phyloP scores from a whole-genome alignment of 257 asterid genomes.

The Linaria vulgaris region DNA sequence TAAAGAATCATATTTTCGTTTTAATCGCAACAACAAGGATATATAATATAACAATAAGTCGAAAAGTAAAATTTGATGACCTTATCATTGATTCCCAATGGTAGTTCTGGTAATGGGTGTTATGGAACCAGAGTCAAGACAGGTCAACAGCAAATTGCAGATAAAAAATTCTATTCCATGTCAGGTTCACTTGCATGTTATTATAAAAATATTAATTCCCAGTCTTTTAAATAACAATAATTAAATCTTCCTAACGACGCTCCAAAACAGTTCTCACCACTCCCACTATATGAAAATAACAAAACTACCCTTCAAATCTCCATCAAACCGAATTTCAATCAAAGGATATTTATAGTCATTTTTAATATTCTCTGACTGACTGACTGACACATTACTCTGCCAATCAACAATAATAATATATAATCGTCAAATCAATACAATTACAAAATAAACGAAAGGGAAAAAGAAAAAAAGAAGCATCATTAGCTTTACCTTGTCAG shows the following conservation, averaged over 20 bases:
- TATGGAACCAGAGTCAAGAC: background rate
- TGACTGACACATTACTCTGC: background rate
- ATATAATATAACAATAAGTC: too few relatives aligned
- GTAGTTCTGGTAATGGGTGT: too few relatives aligned
- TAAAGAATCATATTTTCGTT: too few relatives aligned
- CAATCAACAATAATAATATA: slow-evolving; percentile 1
- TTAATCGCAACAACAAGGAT: too few relatives aligned
- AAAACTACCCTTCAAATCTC: background rate
- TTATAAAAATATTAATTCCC: slow-evolving; percentile 19
- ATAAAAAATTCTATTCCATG: slow-evolving; percentile 26
- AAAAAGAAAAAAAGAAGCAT: slow-evolving; percentile 18
- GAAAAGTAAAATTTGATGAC: too few relatives aligned
- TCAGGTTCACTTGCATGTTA: slow-evolving; percentile 31
- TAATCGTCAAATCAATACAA: slow-evolving; percentile 15
- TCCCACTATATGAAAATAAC: slow-evolving; percentile 24
- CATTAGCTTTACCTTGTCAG: slow-evolving; percentile 27
- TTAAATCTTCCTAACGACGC: slow-evolving; percentile 26
- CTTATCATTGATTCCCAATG: background rate
- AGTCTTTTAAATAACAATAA: slow-evolving; percentile 14
- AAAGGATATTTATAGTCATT: slow-evolving; percentile 19
- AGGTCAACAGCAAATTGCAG: slow-evolving; percentile 18
- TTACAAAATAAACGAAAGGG: too few relatives aligned
- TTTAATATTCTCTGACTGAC: background rate
- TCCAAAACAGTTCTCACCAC: slow-evolving; percentile 29
- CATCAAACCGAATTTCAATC: background rate